These are phyloP conservation scores for Venustampulla echinocandica DNA, from an alignment of 495 filamentous ascomycete genomes.

Conservation along the genomic window DNA sequence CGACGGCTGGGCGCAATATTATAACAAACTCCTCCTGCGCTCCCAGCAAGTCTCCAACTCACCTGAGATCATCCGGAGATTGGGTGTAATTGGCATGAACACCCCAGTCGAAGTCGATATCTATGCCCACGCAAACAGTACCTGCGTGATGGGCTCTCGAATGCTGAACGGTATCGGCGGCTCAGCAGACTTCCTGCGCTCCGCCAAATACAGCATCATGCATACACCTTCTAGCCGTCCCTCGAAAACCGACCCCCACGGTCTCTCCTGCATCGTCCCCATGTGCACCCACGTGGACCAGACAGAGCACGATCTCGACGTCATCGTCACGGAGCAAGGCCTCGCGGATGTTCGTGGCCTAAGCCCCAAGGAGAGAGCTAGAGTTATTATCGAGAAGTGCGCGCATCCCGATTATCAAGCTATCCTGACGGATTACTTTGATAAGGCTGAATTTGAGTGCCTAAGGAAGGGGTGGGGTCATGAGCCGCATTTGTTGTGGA, in stretches of 20 bases:
- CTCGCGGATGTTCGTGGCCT: conserved; percentile 80
- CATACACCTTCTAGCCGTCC: conserved; percentile 79
- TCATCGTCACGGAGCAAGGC: conserved; percentile 81
- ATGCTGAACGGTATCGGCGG: conserved; percentile 92
- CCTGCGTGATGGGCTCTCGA: conserved; percentile 81
- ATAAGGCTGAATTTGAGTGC: conserved; percentile 82
- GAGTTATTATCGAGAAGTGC: conserved; percentile 82
- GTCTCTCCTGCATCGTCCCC: conserved; percentile 80
- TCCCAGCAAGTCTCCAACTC: conserved; percentile 84
- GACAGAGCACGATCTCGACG: conserved; percentile 85
- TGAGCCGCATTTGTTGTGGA: conserved; percentile 78
- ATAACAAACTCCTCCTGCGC: conserved; percentile 76
- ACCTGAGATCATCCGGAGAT: conserved; percentile 85
- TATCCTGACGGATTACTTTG: conserved; percentile 75
- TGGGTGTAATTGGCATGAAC: conserved; percentile 92
- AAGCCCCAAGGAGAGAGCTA: conserved; percentile 69
- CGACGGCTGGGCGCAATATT: conserved; percentile 71
- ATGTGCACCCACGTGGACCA: conserved; percentile 92
- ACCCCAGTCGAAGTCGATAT: conserved; percentile 92
- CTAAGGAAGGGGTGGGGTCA: conserved; percentile 83
- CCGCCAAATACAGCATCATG: conserved; percentile 85
- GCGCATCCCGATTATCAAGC: conserved; percentile 81
- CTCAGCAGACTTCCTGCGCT: conserved; percentile 80
- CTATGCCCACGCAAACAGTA: conserved; percentile 89
- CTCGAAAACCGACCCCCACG: conserved; percentile 72